Evolutionary conservation across 371 early-diverging fungal genomes (phyloP), one percentile per base, ranked within the genome.

Genomic region (Rhizopus sp.): DNA sequence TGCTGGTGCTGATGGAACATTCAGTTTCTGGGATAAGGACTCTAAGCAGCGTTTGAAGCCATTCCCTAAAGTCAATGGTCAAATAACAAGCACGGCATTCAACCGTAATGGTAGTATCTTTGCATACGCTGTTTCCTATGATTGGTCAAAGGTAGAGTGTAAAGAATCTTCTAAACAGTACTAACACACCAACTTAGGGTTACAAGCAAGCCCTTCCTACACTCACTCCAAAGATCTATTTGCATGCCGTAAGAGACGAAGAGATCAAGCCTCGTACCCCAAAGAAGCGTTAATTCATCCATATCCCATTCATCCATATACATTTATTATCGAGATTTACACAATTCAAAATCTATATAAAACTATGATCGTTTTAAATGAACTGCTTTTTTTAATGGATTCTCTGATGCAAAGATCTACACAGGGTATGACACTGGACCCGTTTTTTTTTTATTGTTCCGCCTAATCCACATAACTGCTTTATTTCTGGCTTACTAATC

Each of bases 21-120:
- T 96, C 61, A 82, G 85, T 44, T 93, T 95, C 69, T 99, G 97
- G 96, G 97, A 99, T 78, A 95, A 94, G 74, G 95, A 93, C 65
- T 88, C 92, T 17, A 90, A 90, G 76, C 89, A 89, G 57, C 88
- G 93, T 55, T 80, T 96, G 53, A 93, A 94, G 73, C 65, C 79
- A 7, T 84, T 89, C 64, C 53, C 64, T 42, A 81, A 82, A 45
- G 68, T 79, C 32, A 83, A 83, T 23, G 75, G 66, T 3, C 90
- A 93, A 9, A 89, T 99, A 48, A 70, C 91, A 2, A 77, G 87
- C 41, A 84, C 93, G 5, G 82, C 92, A 0, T 97, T 97, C 70
- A 95, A 91, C 67, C 78, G 86, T 30, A 90, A 89, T 41, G 98
- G 98, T 34, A 81, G 74, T 31, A 91, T 95, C 51, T 95, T 96